Evolutionary conservation across 257 asterid genomes (phyloP).

Genomic region (Gynochthodes officinalis): DNA sequence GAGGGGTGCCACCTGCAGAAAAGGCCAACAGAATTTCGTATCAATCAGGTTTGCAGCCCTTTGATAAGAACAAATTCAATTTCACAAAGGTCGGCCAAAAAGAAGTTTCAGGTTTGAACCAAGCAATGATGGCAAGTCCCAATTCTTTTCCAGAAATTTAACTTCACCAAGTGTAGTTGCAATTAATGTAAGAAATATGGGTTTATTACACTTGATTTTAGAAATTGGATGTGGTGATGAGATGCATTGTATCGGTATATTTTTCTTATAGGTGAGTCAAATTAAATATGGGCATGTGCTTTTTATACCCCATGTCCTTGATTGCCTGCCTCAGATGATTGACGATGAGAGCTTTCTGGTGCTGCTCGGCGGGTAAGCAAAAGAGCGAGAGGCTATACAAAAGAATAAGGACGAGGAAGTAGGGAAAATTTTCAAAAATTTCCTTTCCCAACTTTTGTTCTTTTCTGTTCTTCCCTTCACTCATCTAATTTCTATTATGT

Average conservation of each 20-base stretch:
- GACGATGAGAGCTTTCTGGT: constrained; percentile 45
- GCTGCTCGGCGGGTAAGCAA: no score
- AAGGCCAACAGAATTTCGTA: constrained; percentile 64
- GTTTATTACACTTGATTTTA: constrained; percentile 2
- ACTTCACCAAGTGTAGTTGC: constrained; percentile 55
- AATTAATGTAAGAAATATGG: constrained; percentile 51
- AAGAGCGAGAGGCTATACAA: no score
- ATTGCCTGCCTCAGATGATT: constrained; percentile 59
- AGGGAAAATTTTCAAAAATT: no score
- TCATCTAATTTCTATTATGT: no score
- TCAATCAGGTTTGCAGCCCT: constrained; percentile 78
- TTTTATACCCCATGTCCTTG: constrained; percentile 61
- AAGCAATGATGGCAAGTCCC: constrained; percentile 31
- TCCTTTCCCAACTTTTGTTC: no score
- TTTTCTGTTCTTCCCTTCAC: no score
- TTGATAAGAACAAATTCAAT: constrained; percentile 62
- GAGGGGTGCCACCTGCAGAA: constrained; percentile 82
- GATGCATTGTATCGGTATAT: background rate
- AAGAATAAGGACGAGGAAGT: no score
- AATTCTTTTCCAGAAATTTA: constrained; percentile 30
- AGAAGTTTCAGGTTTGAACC: constrained; percentile 72
- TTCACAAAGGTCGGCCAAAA: constrained; percentile 71
- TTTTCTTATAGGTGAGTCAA: constrained; percentile 66
- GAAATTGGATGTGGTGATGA: background rate
- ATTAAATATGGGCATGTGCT: constrained; percentile 86